Evolutionary conservation across 306 rosid species (phyloP).

Genomic region (Hippophae gyantsensis): DNA sequence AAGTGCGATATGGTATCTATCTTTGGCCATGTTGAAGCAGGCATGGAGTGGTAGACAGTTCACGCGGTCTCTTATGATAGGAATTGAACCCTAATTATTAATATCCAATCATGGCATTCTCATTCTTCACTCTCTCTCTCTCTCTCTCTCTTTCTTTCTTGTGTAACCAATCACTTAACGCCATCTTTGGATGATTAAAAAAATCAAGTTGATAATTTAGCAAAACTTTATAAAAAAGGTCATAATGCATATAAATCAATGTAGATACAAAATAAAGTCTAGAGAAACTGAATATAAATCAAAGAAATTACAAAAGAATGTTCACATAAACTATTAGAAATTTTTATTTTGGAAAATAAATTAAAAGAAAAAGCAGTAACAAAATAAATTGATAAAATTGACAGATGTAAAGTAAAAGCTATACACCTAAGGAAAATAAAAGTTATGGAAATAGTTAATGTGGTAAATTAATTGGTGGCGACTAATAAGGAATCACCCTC

Average conservation of each 20-base stretch:
- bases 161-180: conserved; percentile 11
- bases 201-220: background rate
- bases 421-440: conserved; percentile 31
- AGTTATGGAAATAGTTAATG: conserved; percentile 34
- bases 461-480: conserved; percentile 41
- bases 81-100: conserved; percentile 15
- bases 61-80: conserved; percentile 48
- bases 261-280: too few species aligned
- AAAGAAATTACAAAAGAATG: too few species aligned
- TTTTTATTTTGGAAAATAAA: too few species aligned
- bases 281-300: too few species aligned
- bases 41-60: conserved; percentile 78
- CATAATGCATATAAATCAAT: too few species aligned
- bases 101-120: conserved; percentile 32
- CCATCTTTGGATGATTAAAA: conserved; percentile 35
- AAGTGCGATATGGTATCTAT: conserved; percentile 58
- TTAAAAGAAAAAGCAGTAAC: too few species aligned
- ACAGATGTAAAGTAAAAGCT: background rate
- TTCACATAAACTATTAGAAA: too few species aligned
- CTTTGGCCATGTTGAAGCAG: conserved; percentile 35
- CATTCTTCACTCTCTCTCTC: conserved; percentile 4
- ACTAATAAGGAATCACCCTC: conserved; percentile 36
- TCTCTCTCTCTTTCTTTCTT: conserved; percentile 12
- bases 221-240: too few species aligned
- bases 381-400: too few species aligned